Base-by-base conservation (phyloP, 2,329 filamentous ascomycete species). In the Phialocephala subalpina region DNA sequence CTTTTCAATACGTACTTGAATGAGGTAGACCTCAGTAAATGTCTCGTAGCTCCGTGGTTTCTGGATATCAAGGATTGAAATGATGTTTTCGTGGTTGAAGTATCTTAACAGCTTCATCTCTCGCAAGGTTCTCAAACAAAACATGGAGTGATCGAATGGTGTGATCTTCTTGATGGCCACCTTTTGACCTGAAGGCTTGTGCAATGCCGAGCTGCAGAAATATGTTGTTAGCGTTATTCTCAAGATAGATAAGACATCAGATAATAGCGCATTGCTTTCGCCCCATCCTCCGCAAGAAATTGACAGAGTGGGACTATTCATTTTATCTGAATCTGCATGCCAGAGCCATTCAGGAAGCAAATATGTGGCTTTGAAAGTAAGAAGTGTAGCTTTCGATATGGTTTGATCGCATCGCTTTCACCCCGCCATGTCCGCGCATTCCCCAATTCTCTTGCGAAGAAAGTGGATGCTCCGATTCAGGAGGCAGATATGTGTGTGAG, bases 161-260 rank as follows among this genome's bases (percentile, higher is more conserved):
- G 94, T 98, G 76, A 99, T 99, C 87, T 99, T 99, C 87, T 99
- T 99, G 86, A 99, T 99, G 68, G 96, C 96, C 67, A 99, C 96
- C 82, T 98, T 98, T 82, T 99, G 96, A 69, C 94, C 91, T 0
- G 96, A 98, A 25, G 96, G 96, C 83, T 98, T 98, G 85, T 99
- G 96, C 73, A 98, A 90, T 65, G 96, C 96, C 67, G 96, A 99
- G 83, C 94, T 97, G 49, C 18, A 33, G 5, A 53, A 12, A 33
- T 11, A 14, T 29, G 5, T 53, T 29, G 25, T 53, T n/a, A 53
- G 49, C 49, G 2, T 29, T 29, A 6, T 49, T 5, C 6, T 49
- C n/a, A 5, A 49, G 47, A 52, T 11, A 52, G 1, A 29, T 12
- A 53, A 12, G n/a, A 25, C 22, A 25, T 20, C 8, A 53, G 22